Evolutionary conservation across 2,329 filamentous ascomycete species (phyloP), one percentile per base, ranked within the genome.

Genomic region (Conoideocrella luteorostrata): DNA sequence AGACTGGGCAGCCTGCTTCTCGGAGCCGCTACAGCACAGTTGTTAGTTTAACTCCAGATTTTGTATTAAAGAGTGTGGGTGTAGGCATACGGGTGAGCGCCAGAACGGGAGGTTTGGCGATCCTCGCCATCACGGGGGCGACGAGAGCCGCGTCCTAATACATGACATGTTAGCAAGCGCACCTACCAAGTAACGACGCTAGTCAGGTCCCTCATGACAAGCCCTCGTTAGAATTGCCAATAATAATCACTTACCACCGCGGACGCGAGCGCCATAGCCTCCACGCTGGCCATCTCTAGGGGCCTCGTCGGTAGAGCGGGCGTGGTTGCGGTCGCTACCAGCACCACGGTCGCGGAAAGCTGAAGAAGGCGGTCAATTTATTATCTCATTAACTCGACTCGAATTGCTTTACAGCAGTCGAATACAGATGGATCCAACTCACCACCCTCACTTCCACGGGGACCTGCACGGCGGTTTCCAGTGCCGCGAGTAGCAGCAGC

Each of bases 311-410:
- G 80, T 84, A 56, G 84, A 73, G 69, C 86, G 86, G 66, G 74
- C 76, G 59, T 88, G 87, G 80, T 96, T 96, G 77, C 78, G 84
- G 61, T 79, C 77, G 63, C 80, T 77, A 57, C 89, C 90, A 63
- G 84, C 88, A 62, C 80, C 81, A 64, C 86, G 86, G 74, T 95
- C 88, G 66, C 87, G 88, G 84, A 89, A 93, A 64, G 88, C 90
- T 95, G 38, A 17, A 22, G 36, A 39, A 43, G 13, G 43, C 12
- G 23, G 4, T 29, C 17, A 13, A 13, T 9, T 12, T 36, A 17
- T 15, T 39, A 2, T 17, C 9, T 21, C 18, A 5, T n/a, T 6
- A 20, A 34, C 22, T 29, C 36, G 20, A 51, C 44, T 39, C 36
- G 29, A 20, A 40, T 45, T 32, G 36, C 38, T 29, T 22, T 49